Base-by-base conservation (phyloP, 495 filamentous ascomycete species). In the Hyaloscypha variabilis region DNA sequence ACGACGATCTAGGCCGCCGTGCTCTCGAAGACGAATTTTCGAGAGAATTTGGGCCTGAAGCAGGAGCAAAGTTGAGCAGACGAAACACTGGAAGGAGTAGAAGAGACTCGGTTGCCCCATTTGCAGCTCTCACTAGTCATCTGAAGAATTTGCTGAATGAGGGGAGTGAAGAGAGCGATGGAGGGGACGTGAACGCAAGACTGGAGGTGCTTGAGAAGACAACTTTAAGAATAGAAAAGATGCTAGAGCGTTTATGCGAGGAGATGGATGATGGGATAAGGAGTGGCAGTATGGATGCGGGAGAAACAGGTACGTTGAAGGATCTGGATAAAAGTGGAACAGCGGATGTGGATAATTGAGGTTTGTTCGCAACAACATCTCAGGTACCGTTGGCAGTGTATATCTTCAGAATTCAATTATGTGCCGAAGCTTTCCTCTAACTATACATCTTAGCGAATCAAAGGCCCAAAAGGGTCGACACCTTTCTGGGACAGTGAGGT, bases 151-250 rank as follows among this genome's bases (percentile, higher is more conserved):
- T 72, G 8, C 31, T 76, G 17, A 57, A 42, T 31, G 58, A 58
- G 23, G 66, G 57, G 6, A 63, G 58, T 34, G 70, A 74, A 1
- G 71, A 70, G 31, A 62, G 72, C 46, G 69, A 68, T 31, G 64
- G 46, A 13, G 62, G 59, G 24, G 70, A 74, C 23, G 42, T 74
- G 10, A 71, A 49, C 19, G 42, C 58, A 6, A 63, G 74, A 23
- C 54, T 78, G n/a, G 65, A 74, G 46, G 68, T 64, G 28, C 60
- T 78, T 17, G 76, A 77, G 66, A 64, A 64, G 30, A 28, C 68
- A 10, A 76, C 67, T 6, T 25, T 29, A 52, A 62, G 74, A 23
- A 77, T 78, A 26, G 76, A 78, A 57, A 51, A 31, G 51, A 67
- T 77, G 67, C 54, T 78, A 13, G 61, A 31, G 24, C 71, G 26